Conservation (phyloP, 2,329 filamentous ascomycete species). For the Plenodomus tracheiphilus region DNA sequence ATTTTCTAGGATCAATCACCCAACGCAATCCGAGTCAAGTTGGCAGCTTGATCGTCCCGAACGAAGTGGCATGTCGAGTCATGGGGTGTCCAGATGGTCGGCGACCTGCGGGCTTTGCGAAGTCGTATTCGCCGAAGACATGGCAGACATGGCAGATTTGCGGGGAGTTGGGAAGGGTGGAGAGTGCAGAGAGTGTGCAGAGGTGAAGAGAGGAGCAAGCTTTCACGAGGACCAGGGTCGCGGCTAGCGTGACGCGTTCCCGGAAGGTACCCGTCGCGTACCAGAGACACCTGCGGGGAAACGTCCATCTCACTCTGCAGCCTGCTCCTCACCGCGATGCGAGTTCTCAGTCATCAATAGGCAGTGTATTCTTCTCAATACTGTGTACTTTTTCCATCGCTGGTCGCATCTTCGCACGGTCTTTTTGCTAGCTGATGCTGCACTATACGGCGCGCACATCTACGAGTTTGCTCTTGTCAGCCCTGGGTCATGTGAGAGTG, state of each 20-base stretch:
- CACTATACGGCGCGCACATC: neutral
- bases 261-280: conserved; percentile 2
- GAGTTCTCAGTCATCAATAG: neutral
- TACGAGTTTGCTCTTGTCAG: neutral
- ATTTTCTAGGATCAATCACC: neutral
- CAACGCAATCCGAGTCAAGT: neutral
- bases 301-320: neutral
- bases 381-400: too few relatives aligned
- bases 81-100: neutral
- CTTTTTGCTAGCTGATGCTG: neutral
- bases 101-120: neutral
- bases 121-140: neutral
- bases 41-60: neutral
- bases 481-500: neutral
- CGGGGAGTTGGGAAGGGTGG: neutral
- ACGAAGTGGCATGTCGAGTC: neutral
- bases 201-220: neutral
- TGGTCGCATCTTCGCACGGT: neutral
- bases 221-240: neutral
- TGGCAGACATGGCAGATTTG: neutral
- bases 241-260: neutral
- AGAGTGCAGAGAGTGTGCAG: neutral
- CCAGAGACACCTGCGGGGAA: neutral
- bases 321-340: too few relatives aligned
- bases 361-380: too few relatives aligned